These are phyloP conservation scores for Dittrichia graveolens DNA, from an alignment of 129 eudicot species.

Conservation along the genomic window DNA sequence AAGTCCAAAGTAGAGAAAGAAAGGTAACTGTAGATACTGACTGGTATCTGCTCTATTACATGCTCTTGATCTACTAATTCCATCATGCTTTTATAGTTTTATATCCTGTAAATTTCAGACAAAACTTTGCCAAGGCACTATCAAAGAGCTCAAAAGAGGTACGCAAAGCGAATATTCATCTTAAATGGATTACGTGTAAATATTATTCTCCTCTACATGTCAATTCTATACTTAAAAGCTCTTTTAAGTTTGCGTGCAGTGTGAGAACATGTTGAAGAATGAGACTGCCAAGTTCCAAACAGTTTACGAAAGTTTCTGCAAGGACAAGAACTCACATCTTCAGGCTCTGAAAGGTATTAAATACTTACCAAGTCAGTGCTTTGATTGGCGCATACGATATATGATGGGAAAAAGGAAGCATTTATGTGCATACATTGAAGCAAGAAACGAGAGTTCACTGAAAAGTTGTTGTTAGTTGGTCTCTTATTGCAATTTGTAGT, in stretches of 20 bases:
- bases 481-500: not conserved
- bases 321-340: constrained; percentile 81
- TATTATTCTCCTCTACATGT: not conserved
- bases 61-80: constrained; percentile 2
- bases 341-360: constrained; percentile 76
- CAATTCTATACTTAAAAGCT: constrained; percentile 20
- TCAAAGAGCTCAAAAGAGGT: constrained; percentile 98
- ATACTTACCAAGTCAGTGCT: not conserved
- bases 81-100: constrained; percentile 4
- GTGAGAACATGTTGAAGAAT: constrained; percentile 81
- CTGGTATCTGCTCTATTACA: constrained; percentile 3
- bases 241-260: constrained; percentile 47
- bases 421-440: not conserved
- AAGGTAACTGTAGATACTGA: constrained; percentile 52
- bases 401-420: not conserved
- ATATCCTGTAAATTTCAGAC: constrained; percentile 49
- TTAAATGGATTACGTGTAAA: constrained; percentile 16
- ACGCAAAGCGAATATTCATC: constrained; percentile 15
- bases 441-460: not conserved
- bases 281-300: constrained; percentile 80
- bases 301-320: constrained; percentile 70
- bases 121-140: constrained; percentile 83
- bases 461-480: not conserved
- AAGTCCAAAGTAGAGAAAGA: constrained; percentile 88
- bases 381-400: not conserved